phyloP scores from a whole-genome alignment of 2,329 filamentous ascomycete species.

The Colletotrichum sp. region DNA sequence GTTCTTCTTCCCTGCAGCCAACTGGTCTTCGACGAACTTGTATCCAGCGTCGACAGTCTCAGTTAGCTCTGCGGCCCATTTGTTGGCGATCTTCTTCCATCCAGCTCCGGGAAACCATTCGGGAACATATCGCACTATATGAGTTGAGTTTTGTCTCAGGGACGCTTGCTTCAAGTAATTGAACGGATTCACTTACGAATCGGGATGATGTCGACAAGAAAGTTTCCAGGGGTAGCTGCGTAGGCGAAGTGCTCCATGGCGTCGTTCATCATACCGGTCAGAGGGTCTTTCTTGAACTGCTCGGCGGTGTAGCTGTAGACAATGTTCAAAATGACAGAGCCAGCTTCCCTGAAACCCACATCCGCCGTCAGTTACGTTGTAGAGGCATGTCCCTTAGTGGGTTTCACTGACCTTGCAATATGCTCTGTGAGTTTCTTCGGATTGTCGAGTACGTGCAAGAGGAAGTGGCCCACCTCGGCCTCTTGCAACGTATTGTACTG shows the following conservation, averaged over 20 bases:
- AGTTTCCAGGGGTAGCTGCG: neutral
- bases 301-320: neutral
- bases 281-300: neutral
- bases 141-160: neutral
- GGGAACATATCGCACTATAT: constrained; percentile 27
- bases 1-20: neutral
- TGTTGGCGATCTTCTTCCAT: constrained; percentile 14
- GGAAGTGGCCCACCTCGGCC: constrained; percentile 44
- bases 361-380: rapidly evolving
- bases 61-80: neutral
- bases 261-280: neutral
- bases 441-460: constrained; percentile 43
- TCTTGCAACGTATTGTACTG: constrained; percentile 48
- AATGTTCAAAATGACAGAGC: neutral
- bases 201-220: constrained; percentile 17
- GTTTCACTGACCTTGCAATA: constrained; percentile 39
- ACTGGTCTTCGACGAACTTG: constrained; percentile 25
- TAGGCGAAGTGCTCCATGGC: neutral
- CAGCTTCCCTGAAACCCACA: neutral
- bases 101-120: constrained; percentile 18
- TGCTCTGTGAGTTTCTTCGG: constrained; percentile 43
- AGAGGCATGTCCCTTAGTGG: neutral
- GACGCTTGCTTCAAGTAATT: rapidly evolving
- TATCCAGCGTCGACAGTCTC: constrained; percentile 10
- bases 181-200: neutral